Conservation (phyloP, 148 eudicot genomes). For the Rhododendron simsii region DNA sequence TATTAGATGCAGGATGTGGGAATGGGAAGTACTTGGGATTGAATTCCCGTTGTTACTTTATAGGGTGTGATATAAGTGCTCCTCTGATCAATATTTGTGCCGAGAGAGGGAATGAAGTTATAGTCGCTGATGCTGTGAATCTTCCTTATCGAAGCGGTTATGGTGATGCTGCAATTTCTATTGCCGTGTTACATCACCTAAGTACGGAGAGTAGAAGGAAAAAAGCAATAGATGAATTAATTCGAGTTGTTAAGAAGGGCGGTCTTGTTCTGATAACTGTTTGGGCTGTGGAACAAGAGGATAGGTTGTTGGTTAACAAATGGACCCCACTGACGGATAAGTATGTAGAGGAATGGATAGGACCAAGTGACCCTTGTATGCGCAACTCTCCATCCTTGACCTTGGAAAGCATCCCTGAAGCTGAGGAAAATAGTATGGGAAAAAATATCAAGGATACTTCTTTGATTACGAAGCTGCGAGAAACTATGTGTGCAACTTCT, state of each 20-base stretch:
- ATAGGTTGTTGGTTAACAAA: conserved; percentile 57
- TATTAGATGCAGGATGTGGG: conserved; percentile 95
- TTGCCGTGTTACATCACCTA: conserved; percentile 92
- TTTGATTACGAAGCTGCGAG: conserved; percentile 16
- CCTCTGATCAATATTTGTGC: conserved; percentile 72
- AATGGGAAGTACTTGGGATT: conserved; percentile 93
- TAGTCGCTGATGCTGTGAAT: conserved; percentile 95
- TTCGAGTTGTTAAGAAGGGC: conserved; percentile 82
- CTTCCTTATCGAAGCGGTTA: conserved; percentile 72
- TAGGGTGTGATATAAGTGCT: conserved; percentile 87
- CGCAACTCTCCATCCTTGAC: conserved; percentile 44
- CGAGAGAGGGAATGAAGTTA: conserved; percentile 78
- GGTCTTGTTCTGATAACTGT: conserved; percentile 85
- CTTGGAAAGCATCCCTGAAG: conserved; percentile 81
- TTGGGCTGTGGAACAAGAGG: conserved; percentile 98
- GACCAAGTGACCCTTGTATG: conserved; percentile 67
- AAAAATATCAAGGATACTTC: conserved; percentile 17
- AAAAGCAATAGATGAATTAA: conserved; percentile 83
- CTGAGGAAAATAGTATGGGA: conserved; percentile 40
- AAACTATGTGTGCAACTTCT: conserved; percentile 10
- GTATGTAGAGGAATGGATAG: conserved; percentile 91
- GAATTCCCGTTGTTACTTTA: conserved; percentile 61
- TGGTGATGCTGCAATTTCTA: conserved; percentile 92
- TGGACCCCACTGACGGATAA: conserved; percentile 86
- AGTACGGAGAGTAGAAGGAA: conserved; percentile 76